phyloP scores from a whole-genome alignment of 148 eudicot genomes.

The Rhododendron kiyosumense region DNA sequence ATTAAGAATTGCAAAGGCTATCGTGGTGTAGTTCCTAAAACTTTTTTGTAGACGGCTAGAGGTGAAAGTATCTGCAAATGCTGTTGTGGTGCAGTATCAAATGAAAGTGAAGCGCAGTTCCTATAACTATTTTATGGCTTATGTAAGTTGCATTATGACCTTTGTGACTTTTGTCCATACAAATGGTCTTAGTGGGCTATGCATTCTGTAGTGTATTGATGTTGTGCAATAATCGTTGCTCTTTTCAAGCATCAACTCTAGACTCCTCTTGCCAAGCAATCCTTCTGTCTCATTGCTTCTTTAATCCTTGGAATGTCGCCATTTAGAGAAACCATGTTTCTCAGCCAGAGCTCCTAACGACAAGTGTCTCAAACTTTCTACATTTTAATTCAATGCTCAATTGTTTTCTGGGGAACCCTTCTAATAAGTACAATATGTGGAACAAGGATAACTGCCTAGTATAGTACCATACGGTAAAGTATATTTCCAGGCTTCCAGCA shows the following conservation, averaged over 20 bases:
- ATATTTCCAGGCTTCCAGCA: neutral
- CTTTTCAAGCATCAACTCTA: neutral
- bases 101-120: neutral
- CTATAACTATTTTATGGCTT: neutral
- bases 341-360: neutral
- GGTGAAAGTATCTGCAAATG: neutral
- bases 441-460: neutral
- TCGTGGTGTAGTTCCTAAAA: neutral
- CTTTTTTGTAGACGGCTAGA: neutral
- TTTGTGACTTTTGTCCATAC: neutral
- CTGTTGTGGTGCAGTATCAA: neutral
- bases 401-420: neutral
- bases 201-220: neutral
- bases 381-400: neutral
- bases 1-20: neutral
- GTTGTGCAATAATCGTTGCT: neutral
- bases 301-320: neutral
- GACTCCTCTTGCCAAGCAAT: neutral
- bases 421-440: neutral
- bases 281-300: neutral
- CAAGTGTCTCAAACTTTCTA: neutral
- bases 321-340: neutral
- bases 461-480: neutral
- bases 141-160: neutral
- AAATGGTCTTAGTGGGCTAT: neutral